Conservation (phyloP, 169 alveolate species). For the Haemoproteus tartakovskyi region DNA sequence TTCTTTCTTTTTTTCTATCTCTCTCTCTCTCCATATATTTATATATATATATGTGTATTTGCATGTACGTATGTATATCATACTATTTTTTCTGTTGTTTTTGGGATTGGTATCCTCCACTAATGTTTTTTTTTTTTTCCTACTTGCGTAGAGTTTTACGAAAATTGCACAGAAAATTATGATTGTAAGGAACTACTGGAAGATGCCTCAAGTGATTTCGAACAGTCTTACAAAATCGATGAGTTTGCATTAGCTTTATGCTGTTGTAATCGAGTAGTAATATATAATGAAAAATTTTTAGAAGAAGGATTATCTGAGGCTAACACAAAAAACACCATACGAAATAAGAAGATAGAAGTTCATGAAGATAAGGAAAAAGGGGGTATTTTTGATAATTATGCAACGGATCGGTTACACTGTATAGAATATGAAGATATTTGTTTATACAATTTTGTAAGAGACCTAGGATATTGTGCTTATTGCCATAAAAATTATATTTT, state of each 20-base stretch:
- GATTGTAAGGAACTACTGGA: slow-evolving; percentile 30
- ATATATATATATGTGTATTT: no score
- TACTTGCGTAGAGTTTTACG: slow-evolving; percentile 14
- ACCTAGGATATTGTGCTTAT: slow-evolving; percentile 12
- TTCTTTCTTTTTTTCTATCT: neutral
- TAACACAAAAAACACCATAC: slow-evolving; percentile 11
- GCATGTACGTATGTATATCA: no score
- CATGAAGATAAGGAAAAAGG: slow-evolving; percentile 1
- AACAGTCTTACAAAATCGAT: slow-evolving; percentile 31
- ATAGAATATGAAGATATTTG: slow-evolving; percentile 64
- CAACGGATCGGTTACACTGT: neutral
- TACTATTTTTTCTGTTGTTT: no score
- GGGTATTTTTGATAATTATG: no score
- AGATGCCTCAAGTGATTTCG: neutral
- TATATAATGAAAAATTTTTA: slow-evolving; percentile 38
- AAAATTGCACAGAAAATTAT: slow-evolving; percentile 6
- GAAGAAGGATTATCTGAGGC: slow-evolving; percentile 4
- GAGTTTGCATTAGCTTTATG: slow-evolving; percentile 56
- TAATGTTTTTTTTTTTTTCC: neutral
- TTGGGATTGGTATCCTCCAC: no score
- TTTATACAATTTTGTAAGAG: slow-evolving; percentile 14
- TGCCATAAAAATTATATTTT: slow-evolving; percentile 23
- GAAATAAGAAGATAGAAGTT: neutral
- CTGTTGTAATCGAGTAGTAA: slow-evolving; percentile 31
- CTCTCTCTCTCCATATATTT: no score